Percentiles rank a stretch among this genome's conserved stretches.
These are phyloP conservation scores for Paramecium caudatum DNA, from an alignment of 73 alveolate species.

Conservation along the genomic window DNA sequence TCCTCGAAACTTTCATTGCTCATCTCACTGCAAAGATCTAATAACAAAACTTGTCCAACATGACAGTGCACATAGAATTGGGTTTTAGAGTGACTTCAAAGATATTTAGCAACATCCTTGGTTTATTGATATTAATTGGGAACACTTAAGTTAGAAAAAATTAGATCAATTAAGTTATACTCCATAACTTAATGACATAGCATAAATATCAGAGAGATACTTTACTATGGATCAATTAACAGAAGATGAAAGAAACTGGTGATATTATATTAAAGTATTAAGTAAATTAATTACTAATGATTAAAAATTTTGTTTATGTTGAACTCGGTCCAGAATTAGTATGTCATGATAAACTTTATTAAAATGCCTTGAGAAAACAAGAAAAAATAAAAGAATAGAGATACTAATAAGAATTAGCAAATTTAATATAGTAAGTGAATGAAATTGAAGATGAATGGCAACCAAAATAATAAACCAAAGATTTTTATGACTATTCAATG, in stretches of 20 bases:
- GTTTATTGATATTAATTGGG: constrained; percentile 74
- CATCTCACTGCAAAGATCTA: constrained; percentile 51
- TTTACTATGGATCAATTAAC: constrained; percentile 54
- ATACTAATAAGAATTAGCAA: constrained; percentile 15
- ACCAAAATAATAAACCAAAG: background rate
- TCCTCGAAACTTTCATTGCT: constrained; percentile 51
- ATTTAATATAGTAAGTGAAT: background rate
- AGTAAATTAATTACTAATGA: background rate
- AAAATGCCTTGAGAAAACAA: constrained; percentile 22
- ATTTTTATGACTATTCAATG: constrained; percentile 47
- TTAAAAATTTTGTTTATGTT: background rate
- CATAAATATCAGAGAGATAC: background rate
- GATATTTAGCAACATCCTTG: constrained; percentile 72
- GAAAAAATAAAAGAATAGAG: background rate
- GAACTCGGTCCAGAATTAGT: constrained; percentile 15
- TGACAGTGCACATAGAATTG: constrained; percentile 59
- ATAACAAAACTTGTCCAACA: background rate
- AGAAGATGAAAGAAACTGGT: constrained; percentile 65
- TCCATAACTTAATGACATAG: constrained; percentile 24
- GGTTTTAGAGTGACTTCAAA: constrained; percentile 64
- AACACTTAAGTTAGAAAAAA: constrained; percentile 37
- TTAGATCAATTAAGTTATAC: background rate
- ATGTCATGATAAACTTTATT: background rate
- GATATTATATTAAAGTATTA: background rate
- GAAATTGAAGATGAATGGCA: constrained; percentile 49